These are phyloP conservation scores for Podospora bellae-mahoneyi DNA, from an alignment of 495 filamentous ascomycete species.

Conservation along the genomic window DNA sequence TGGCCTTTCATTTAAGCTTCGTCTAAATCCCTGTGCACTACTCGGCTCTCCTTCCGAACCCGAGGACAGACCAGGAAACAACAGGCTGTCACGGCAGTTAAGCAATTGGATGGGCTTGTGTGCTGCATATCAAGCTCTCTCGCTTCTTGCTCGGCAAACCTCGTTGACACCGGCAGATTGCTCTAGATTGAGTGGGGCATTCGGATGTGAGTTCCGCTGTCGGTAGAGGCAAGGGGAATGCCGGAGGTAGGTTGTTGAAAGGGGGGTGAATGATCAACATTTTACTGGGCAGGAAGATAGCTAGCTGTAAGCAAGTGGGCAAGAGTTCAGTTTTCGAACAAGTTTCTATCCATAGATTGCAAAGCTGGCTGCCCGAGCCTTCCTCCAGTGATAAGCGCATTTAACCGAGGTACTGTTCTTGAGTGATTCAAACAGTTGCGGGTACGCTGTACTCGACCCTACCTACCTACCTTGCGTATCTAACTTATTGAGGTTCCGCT, in stretches of 20 bases:
- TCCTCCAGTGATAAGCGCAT: too few relatives aligned
- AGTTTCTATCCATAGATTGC: too few relatives aligned
- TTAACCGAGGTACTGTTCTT: too few relatives aligned
- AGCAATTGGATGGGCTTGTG: constrained; percentile 3
- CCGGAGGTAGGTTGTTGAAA: not conserved
- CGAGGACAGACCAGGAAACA: not conserved
- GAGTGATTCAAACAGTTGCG: too few relatives aligned
- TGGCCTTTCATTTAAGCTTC: not conserved
- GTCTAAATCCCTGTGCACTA: not conserved
- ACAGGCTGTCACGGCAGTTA: constrained; percentile 4
- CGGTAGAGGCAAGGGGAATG: not conserved
- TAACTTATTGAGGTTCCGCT: too few relatives aligned
- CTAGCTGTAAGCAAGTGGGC: too few relatives aligned
- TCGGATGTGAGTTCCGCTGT: constrained; percentile 6
- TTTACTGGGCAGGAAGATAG: too few relatives aligned
- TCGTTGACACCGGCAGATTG: constrained; percentile 4
- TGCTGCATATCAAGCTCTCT: not conserved
- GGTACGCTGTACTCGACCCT: too few relatives aligned
- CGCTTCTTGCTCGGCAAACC: not conserved
- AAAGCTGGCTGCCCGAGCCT: too few relatives aligned
- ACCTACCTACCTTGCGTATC: too few relatives aligned
- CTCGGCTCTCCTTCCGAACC: constrained; percentile 9
- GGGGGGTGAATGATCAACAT: not conserved
- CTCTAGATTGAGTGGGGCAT: not conserved
- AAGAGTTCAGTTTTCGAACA: too few relatives aligned